Conservation (phyloP, 208 protist species). For the Wallacemonas rigidus region DNA sequence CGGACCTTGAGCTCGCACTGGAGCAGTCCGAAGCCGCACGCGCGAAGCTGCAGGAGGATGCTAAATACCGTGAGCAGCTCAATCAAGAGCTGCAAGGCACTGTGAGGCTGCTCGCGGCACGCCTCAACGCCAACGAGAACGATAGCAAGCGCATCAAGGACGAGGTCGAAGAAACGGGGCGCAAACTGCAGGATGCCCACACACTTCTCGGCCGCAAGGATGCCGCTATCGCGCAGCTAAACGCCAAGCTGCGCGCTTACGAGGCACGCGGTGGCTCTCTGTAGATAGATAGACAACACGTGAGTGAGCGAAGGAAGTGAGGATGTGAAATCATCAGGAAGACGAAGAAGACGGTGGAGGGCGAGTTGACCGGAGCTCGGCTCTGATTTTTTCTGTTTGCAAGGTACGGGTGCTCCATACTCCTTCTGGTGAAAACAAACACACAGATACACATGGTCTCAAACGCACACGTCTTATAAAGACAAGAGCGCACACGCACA, state of each 20-base stretch:
- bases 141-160: conserved; percentile 73
- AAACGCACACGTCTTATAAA: too few species aligned
- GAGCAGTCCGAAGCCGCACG: conserved; percentile 58
- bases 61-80: conserved; percentile 70
- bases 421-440: too few species aligned
- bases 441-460: too few species aligned
- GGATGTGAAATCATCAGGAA: neutral
- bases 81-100: conserved; percentile 85
- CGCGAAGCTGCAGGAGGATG: conserved; percentile 67
- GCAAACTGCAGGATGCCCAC: conserved; percentile 80
- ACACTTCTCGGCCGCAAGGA: conserved; percentile 81
- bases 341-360: too few species aligned
- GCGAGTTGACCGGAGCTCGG: too few species aligned
- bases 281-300: conserved; percentile 7
- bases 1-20: conserved; percentile 62
- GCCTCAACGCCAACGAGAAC: conserved; percentile 72
- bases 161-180: conserved; percentile 66
- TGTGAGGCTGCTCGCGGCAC: conserved; percentile 73
- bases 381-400: too few species aligned
- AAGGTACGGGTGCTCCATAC: too few species aligned
- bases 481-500: too few species aligned
- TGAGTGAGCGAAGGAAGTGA: neutral
- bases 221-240: conserved; percentile 80
- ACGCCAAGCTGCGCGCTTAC: conserved; percentile 77
- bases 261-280: conserved; percentile 53